Evolutionary conservation across 2,329 filamentous ascomycete genomes (phyloP), one percentile per base, ranked within the genome.

Genomic region (Aspergillus flavus): DNA sequence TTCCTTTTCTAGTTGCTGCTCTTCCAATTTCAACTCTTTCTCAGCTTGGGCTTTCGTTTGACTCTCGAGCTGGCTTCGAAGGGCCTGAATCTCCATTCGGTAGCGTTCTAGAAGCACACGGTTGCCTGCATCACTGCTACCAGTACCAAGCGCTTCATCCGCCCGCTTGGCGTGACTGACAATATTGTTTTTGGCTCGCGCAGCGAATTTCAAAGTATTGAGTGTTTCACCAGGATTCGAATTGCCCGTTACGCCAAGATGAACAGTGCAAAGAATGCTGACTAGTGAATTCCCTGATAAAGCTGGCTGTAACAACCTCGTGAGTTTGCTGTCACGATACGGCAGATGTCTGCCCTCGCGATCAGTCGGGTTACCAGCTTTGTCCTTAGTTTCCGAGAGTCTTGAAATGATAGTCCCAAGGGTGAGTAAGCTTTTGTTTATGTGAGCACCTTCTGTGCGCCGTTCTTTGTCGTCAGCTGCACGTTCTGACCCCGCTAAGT

Each of bases 311-410:
- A 99, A 83, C 64, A 99, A 82, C 71, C 95, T 87, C 12, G 95
- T 99, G 70, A 99, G 87, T 78, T 99, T 99, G 85, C 94, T 98
- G 81, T 99, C 95, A 76, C 95, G 87, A 78, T 98, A 99, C 3
- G 95, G 95, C 66, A 99, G 79, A 84, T 99, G 95, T 76, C 96
- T 96, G 57, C 87, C 90, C 69, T 96, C 92, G 73, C 93, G 94
- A 71, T 96, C 93, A 19, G 80, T 84, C 6, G 84, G 82, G 73
- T 90, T 91, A 58, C 85, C 86, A 62, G 91, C 86, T 77, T 93
- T 94, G 48, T 96, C 92, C 74, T 96, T 96, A 72, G 90, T 88
- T 61, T 93, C 92, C 1, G 94, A 96, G n/a, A 99, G 83, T 67
- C 91, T 91, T 12, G 92, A 91, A 75, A 99, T 97, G 72, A 99